A percentile compares a stretch with the other conserved stretches of the same genome.
Evolutionary conservation across 176 grass and related monocot genomes (phyloP).

Genomic region (Carex cristatella): DNA sequence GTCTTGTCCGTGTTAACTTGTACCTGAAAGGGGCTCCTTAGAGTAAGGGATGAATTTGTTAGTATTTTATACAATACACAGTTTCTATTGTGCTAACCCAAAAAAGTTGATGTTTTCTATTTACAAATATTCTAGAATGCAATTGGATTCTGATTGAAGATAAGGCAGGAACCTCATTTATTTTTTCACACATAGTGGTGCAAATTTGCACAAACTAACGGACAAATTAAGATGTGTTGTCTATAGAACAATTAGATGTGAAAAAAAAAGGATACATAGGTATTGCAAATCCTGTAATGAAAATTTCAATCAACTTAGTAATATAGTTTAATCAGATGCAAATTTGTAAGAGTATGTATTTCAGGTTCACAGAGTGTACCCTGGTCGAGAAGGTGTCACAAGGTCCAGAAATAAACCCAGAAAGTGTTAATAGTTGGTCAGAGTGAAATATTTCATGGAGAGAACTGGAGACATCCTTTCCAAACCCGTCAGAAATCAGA

Average conservation of each 20-base stretch:
- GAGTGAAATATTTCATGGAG: constrained; percentile 68
- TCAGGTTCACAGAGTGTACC: constrained; percentile 30
- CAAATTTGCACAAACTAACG: neutral
- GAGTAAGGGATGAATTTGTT: neutral
- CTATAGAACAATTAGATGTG: neutral
- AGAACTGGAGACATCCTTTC: constrained; percentile 63
- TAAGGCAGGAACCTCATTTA: neutral
- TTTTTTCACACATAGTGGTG: neutral
- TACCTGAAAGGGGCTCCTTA: neutral
- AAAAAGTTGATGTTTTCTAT: neutral
- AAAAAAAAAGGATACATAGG: constrained; percentile 79
- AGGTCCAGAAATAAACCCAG: constrained; percentile 76
- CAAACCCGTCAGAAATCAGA: constrained; percentile 65
- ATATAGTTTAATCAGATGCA: constrained; percentile 12
- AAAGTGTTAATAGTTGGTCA: constrained; percentile 56
- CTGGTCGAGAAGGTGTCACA: constrained; percentile 47
- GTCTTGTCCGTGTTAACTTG: neutral
- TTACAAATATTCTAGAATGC: neutral
- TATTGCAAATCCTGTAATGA: constrained; percentile 84
- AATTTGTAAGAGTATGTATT: neutral
- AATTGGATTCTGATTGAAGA: neutral
- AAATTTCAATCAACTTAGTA: constrained; percentile 31
- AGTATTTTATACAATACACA: neutral
- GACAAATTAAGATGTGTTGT: neutral
- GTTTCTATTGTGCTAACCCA: neutral